phyloP scores from a whole-genome alignment of 306 rosid species.

The Dryas drummondii region DNA sequence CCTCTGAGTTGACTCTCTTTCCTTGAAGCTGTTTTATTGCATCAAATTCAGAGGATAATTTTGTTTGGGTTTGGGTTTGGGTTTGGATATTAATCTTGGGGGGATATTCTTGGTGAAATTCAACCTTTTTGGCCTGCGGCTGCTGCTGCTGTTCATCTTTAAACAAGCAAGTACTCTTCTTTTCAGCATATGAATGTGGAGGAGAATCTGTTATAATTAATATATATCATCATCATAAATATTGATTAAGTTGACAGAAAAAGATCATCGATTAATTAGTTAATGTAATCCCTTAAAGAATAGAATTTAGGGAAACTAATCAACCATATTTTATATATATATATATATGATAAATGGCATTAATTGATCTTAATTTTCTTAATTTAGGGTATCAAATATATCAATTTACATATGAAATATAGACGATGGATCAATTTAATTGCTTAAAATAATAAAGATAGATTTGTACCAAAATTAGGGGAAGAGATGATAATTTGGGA shows the following conservation, averaged over 20 bases:
- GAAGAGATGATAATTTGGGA: constrained; percentile 57
- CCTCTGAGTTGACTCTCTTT: constrained; percentile 23
- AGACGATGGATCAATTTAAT: background rate
- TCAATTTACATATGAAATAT: too few relatives aligned
- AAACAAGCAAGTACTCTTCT: constrained; percentile 17
- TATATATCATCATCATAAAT: background rate
- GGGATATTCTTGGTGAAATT: constrained; percentile 15
- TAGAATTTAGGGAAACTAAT: too few relatives aligned
- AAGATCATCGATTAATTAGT: background rate
- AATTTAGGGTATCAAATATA: too few relatives aligned
- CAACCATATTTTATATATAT: too few relatives aligned
- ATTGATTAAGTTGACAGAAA: background rate
- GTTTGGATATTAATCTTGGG: constrained; percentile 20
- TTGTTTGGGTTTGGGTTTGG: constrained; percentile 10
- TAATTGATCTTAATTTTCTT: too few relatives aligned
- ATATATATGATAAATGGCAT: too few relatives aligned
- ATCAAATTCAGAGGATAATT: constrained; percentile 44
- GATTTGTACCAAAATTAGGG: constrained; percentile 30
- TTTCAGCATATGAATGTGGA: constrained; percentile 24
- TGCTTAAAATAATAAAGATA: background rate
- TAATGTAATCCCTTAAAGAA: too few relatives aligned
- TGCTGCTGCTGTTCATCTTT: background rate
- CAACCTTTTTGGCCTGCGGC: constrained; percentile 22
- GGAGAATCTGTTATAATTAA: background rate
- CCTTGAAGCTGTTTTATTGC: constrained; percentile 43